Conservation (phyloP, 2,329 filamentous ascomycete genomes). For the Bipolaris bicolor region DNA sequence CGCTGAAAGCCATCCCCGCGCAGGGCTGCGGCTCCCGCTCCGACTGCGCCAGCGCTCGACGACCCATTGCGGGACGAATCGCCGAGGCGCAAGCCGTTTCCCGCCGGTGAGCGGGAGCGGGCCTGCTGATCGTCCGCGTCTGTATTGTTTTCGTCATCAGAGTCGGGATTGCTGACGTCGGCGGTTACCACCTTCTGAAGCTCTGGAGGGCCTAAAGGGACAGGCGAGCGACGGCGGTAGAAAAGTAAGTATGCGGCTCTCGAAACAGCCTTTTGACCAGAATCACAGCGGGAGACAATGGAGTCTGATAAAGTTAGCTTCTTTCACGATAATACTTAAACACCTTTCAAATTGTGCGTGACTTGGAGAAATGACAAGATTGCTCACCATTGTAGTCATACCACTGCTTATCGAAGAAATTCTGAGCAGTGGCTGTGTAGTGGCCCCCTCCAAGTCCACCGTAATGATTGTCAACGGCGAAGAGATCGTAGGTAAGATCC, state of each 20-base stretch:
- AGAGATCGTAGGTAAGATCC: constrained; percentile 85
- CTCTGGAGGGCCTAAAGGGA: constrained; percentile 77
- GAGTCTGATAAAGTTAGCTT: constrained; percentile 65
- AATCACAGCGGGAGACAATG: constrained; percentile 66
- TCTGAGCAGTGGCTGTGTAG: constrained; percentile 93
- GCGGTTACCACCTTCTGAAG: constrained; percentile 74
- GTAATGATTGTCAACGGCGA: constrained; percentile 95
- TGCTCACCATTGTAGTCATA: constrained; percentile 90
- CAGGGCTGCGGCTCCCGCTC: constrained; percentile 62
- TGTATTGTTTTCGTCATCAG: constrained; percentile 40
- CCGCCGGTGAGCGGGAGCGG: constrained; percentile 61
- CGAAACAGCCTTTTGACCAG: constrained; percentile 70
- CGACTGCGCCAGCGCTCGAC: constrained; percentile 86
- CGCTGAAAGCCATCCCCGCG: constrained; percentile 44
- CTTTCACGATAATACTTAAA: background rate
- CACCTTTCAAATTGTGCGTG: no score
- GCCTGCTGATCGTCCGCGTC: constrained; percentile 47
- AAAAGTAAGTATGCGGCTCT: constrained; percentile 89
- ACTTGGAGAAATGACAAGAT: background rate
- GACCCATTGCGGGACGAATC: constrained; percentile 87
- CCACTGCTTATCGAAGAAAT: constrained; percentile 88
- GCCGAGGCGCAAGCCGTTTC: constrained; percentile 88
- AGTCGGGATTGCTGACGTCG: constrained; percentile 52
- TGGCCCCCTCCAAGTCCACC: constrained; percentile 93
- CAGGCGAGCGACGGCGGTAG: constrained; percentile 82